Conservation (phyloP, 2,329 filamentous ascomycete genomes). For the Monilinia aucupariae region DNA sequence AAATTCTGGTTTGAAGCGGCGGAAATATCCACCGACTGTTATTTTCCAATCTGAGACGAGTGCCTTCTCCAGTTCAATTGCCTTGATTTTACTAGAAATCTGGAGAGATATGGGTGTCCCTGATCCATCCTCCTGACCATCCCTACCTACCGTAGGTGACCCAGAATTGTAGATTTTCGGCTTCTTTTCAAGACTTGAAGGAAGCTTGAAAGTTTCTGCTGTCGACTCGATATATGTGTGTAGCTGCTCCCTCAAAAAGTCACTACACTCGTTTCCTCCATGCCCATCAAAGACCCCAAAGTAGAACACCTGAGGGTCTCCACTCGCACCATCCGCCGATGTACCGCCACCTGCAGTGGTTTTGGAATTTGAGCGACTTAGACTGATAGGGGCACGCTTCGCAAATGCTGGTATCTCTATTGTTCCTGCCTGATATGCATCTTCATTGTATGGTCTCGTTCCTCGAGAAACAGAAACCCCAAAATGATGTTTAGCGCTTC, state of each 20-base stretch:
- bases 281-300: conserved; percentile 97
- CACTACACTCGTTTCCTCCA: conserved; percentile 81
- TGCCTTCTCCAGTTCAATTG: conserved; percentile 61
- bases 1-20: conserved; percentile 76
- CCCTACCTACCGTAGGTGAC: conserved; percentile 42
- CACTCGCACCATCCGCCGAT: conserved; percentile 68
- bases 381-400: conserved; percentile 66
- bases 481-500: conserved; percentile 93
- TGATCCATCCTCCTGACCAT: conserved; percentile 44
- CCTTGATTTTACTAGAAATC: conserved; percentile 47
- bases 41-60: conserved; percentile 74
- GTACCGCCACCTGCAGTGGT: conserved; percentile 45
- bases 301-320: conserved; percentile 95
- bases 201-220: conserved; percentile 67
- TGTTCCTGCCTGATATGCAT: conserved; percentile 88
- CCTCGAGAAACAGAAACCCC: conserved; percentile 75
- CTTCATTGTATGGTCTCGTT: conserved; percentile 84
- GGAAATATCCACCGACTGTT: conserved; percentile 89
- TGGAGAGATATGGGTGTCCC: conserved; percentile 37
- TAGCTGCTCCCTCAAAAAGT: conserved; percentile 76
- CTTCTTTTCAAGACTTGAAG: conserved; percentile 62
- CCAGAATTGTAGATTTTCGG: conserved; percentile 52
- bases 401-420: conserved; percentile 92
- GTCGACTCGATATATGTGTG: conserved; percentile 86
- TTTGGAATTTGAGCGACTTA: conserved; percentile 32